These are phyloP conservation scores for Avena eriantha DNA, from an alignment of 176 grass and related monocot genomes.

Conservation along the genomic window DNA sequence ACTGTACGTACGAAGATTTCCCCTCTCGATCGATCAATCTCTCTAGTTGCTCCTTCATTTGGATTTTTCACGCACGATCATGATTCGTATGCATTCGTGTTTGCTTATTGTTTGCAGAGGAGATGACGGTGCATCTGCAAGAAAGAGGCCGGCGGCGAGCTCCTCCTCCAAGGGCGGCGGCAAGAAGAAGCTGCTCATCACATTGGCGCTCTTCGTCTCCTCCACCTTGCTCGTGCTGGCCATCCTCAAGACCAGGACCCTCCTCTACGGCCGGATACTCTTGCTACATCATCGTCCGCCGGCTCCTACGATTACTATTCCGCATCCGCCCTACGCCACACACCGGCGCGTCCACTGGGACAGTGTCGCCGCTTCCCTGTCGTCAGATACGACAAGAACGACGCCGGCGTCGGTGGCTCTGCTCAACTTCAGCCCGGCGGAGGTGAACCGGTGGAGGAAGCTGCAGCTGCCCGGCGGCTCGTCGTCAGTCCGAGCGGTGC, in stretches of 20 bases:
- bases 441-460: slow-evolving; percentile 54
- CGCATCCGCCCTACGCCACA: slow-evolving; percentile 43
- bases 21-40: neutral
- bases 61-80: neutral
- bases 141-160: slow-evolving; percentile 7
- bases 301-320: neutral
- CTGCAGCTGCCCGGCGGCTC: neutral
- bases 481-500: slow-evolving; percentile 28
- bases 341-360: slow-evolving; percentile 53
- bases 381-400: no score
- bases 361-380: slow-evolving; percentile 33
- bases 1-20: slow-evolving; percentile 17
- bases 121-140: neutral
- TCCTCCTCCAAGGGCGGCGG: neutral
- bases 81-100: neutral
- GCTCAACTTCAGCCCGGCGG: slow-evolving; percentile 72
- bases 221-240: slow-evolving; percentile 40
- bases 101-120: slow-evolving; percentile 35
- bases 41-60: neutral
- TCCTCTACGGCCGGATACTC: slow-evolving; percentile 13
- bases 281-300: neutral
- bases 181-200: neutral
- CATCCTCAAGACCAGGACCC: slow-evolving; percentile 34
- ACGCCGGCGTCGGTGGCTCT: slow-evolving; percentile 31
- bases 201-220: slow-evolving; percentile 5